Evolutionary conservation across 139 green algal species (phyloP), one percentile per base, ranked within the genome.

Genomic region (Chara braunii): DNA sequence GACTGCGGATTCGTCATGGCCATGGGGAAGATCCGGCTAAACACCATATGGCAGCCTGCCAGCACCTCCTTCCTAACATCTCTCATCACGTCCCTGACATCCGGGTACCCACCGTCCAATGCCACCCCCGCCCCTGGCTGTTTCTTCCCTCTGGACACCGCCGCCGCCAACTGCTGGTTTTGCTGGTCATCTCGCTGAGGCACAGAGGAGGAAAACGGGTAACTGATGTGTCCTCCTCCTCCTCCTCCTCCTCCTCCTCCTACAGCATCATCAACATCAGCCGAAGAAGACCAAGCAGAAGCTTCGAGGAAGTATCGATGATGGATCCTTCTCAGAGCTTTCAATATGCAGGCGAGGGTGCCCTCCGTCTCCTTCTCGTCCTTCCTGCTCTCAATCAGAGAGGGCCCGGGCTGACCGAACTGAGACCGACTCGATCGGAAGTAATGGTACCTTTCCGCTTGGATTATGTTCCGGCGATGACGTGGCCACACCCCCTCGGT

Each of bases 401-500:
- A 70, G 18, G 33, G 48, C 31, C 43, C 55, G 24, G 36, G 18
- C 8, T 64, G 34, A 18, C 44, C 60, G 36, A 75, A 75, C 51
- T 55, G 48, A 43, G 51, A 52, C 63, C 64, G 80, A 18, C 73
- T 72, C 2, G 85, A 89, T 51, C 52, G 32, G 70, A 95, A 96
- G 78, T 84, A 97, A 52, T 95, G 80, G 80, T 96, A 97, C 2
- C 89, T 77, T 59, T 91, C 82, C 9, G 81, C 32, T 22, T 57
- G 64, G 28, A 97, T 74, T 22, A 97, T 74, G 81, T 97, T 97
- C 36, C 52, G 64, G 0, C 51, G 51, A 70, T 95, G 86, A 5
- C 75, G 44, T 4, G 89, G 84, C 90, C 90, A 96, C 60, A 96
- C 90, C 3, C 42, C 69, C 51, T 84, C 81, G 3, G 90, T 95